These are phyloP conservation scores for Fomitiporia mediterranea DNA, from an alignment of 1,284 basidiomycete genomes.

Conservation along the genomic window DNA sequence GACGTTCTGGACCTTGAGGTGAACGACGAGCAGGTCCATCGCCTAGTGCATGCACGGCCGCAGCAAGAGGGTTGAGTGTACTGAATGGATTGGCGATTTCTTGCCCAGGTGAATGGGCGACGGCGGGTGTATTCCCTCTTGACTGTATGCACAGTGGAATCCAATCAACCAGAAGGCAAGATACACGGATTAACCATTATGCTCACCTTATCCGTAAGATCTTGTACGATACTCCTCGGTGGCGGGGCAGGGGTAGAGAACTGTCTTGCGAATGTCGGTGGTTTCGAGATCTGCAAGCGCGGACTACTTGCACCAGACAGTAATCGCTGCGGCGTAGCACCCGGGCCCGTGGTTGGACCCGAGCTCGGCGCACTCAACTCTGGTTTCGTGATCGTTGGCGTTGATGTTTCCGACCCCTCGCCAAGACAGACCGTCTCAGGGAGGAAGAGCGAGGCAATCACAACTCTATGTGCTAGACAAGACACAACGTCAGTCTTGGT, in stretches of 20 bases:
- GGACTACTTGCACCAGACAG: conserved; percentile 15
- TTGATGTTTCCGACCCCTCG: conserved; percentile 43
- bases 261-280: conserved; percentile 25
- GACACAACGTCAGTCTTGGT: not conserved
- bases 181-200: not conserved
- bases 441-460: conserved; percentile 76
- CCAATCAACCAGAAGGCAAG: not conserved
- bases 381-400: conserved; percentile 9
- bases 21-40: conserved; percentile 2
- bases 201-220: conserved; percentile 59
- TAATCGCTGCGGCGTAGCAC: conserved; percentile 7
- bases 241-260: conserved; percentile 28
- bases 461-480: conserved; percentile 57
- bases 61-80: conserved; percentile 1
- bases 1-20: conserved; percentile 10
- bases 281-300: conserved; percentile 16
- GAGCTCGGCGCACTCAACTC: not conserved
- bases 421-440: conserved; percentile 63
- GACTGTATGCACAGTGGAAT: conserved; percentile 1
- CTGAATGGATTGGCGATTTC: conserved; percentile 15
- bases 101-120: conserved; percentile 6
- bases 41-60: conserved; percentile 15
- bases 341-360: not conserved
- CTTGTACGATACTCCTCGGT: conserved; percentile 69
- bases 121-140: conserved; percentile 5